phyloP scores from a whole-genome alignment of 208 protist species.

The Leptomonas pyrrhocoris region DNA sequence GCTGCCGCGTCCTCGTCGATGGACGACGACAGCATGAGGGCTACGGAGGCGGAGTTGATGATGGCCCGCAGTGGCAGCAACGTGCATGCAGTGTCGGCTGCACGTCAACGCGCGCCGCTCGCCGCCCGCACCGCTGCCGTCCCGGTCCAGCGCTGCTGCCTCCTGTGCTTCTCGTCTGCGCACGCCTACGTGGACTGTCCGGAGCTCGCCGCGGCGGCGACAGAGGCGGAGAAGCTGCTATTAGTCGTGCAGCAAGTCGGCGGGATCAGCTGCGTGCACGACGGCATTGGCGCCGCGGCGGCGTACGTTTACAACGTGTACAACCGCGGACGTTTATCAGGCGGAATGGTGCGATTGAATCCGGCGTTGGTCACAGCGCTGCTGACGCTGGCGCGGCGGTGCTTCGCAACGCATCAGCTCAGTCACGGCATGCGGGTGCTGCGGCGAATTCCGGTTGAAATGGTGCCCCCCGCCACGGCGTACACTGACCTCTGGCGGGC shows the following conservation, averaged over 20 bases:
- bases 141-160: slow-evolving; percentile 55
- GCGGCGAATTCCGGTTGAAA: slow-evolving; percentile 70
- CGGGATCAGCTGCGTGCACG: slow-evolving; percentile 45
- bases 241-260: slow-evolving; percentile 60
- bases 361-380: slow-evolving; percentile 45
- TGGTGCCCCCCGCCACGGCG: slow-evolving; percentile 41
- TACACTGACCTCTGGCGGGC: slow-evolving; percentile 73
- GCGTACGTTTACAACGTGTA: slow-evolving; percentile 81
- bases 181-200: slow-evolving; percentile 78
- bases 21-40: background rate
- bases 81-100: background rate
- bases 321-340: slow-evolving; percentile 59
- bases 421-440: slow-evolving; percentile 66
- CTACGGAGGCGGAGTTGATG: background rate
- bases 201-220: slow-evolving; percentile 54
- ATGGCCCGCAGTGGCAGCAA: slow-evolving; percentile 10
- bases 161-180: slow-evolving; percentile 63
- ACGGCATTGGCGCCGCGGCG: slow-evolving; percentile 69
- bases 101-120: background rate
- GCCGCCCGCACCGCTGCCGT: slow-evolving; percentile 62
- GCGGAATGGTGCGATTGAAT: slow-evolving; percentile 53
- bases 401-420: slow-evolving; percentile 54
- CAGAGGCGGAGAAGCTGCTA: slow-evolving; percentile 43
- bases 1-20: background rate
- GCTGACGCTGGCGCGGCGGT: slow-evolving; percentile 42